phyloP scores from a whole-genome alignment of 2,329 filamentous ascomycete genomes.

The Penicillium sp. region DNA sequence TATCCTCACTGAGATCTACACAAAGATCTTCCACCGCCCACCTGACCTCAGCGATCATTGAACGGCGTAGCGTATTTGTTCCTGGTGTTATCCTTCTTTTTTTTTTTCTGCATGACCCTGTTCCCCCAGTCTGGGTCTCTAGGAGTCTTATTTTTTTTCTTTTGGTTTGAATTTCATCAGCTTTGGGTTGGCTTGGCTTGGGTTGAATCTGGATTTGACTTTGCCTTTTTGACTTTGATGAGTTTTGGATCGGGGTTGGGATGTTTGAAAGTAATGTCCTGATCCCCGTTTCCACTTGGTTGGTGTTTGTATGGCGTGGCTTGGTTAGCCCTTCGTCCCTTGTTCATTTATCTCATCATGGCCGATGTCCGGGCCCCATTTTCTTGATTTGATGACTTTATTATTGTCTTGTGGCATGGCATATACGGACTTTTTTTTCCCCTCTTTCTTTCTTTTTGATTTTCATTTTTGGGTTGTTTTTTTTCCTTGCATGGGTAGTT shows the following conservation, averaged over 20 bases:
- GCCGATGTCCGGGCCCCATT: background rate
- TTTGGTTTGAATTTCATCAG: background rate
- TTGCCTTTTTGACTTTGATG: background rate
- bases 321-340: background rate
- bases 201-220: background rate
- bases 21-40: slow-evolving; percentile 50
- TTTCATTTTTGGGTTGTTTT: background rate
- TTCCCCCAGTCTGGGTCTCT: background rate
- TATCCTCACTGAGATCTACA: slow-evolving; percentile 67
- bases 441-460: background rate
- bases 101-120: background rate
- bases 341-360: background rate
- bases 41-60: slow-evolving; percentile 16
- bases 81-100: background rate
- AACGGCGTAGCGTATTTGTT: background rate
- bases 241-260: background rate
- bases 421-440: background rate
- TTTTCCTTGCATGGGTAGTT: slow-evolving; percentile 10
- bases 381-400: background rate
- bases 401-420: background rate
- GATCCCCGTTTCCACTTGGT: background rate
- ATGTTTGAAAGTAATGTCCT: background rate
- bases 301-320: background rate
- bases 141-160: background rate
- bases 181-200: background rate